Percentiles rank a stretch among this genome's conserved stretches.
Conservation (phyloP, 164 flowering plant genomes). For the Tetrastigma voinierianum region DNA sequence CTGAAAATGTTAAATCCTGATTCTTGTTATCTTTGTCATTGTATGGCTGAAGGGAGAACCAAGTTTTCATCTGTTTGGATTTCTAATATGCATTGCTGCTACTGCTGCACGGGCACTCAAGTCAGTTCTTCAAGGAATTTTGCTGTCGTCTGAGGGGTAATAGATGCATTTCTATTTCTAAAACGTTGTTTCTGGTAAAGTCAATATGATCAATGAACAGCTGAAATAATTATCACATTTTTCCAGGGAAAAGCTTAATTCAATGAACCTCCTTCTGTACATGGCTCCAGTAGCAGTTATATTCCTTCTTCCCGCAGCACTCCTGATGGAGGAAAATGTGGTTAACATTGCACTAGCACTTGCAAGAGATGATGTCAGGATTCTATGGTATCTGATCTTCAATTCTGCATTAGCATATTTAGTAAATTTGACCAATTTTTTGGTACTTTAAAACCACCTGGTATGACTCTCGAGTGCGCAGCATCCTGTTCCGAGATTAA, state of each 20-base stretch:
- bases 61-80: conserved; percentile 75
- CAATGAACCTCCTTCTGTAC: conserved; percentile 68
- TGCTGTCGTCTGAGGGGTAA: conserved; percentile 78
- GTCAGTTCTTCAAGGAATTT: conserved; percentile 67
- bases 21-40: not conserved
- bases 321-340: conserved; percentile 65
- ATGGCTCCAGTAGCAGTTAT: conserved; percentile 78
- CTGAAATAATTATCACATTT: not conserved
- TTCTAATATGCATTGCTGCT: conserved; percentile 64
- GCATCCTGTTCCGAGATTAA: not conserved
- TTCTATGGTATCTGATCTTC: conserved; percentile 61
- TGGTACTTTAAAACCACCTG: conserved; percentile 80
- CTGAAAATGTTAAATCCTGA: not conserved
- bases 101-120: conserved; percentile 78
- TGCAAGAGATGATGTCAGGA: conserved; percentile 61
- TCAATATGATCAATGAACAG: too few relatives aligned
- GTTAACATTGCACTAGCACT: conserved; percentile 62
- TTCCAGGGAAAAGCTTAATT: conserved; percentile 69
- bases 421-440: conserved; percentile 65
- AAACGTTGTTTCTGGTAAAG: not conserved
- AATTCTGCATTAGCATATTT: conserved; percentile 66
- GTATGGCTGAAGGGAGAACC: conserved; percentile 53
- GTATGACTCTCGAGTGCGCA: conserved; percentile 58
- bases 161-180: not conserved
- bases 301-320: conserved; percentile 66